A percentile compares a stretch with the other conserved stretches of the same genome.
phyloP scores from a whole-genome alignment of 192 early-diverging fungal genomes.

The Backusella liffmaniae region DNA sequence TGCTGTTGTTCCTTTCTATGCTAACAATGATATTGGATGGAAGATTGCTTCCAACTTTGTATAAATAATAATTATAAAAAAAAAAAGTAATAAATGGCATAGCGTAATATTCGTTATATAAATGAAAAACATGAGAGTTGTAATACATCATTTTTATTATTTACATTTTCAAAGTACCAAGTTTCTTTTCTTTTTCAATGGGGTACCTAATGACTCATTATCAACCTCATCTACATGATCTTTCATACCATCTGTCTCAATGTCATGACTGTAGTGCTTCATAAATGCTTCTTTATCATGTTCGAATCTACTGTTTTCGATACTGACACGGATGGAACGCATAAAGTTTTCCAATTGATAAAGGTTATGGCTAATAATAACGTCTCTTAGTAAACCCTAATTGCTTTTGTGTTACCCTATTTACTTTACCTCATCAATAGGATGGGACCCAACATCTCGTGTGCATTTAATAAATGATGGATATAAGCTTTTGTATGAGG shows the following conservation, averaged over 20 bases:
- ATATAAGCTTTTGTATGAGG: constrained; percentile 69
- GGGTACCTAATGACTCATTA: constrained; percentile 23
- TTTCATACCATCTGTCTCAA: constrained; percentile 23
- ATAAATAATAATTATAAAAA: background rate
- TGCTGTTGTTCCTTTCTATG: constrained; percentile 84
- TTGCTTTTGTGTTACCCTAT: too few relatives aligned
- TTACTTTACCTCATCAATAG: constrained; percentile 61
- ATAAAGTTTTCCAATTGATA: constrained; percentile 33
- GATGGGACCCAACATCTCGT: constrained; percentile 78
- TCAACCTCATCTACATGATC: constrained; percentile 29
- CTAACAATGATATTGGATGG: constrained; percentile 67
- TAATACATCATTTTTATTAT: background rate
- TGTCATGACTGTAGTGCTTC: constrained; percentile 26
- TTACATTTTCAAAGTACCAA: constrained; percentile 15
- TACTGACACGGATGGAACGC: constrained; percentile 25
- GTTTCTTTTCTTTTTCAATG: constrained; percentile 36
- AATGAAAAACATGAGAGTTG: background rate
- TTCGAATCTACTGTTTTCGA: constrained; percentile 25
- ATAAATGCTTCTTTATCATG: constrained; percentile 19
- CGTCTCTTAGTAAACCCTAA: too few relatives aligned
- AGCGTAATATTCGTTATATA: background rate
- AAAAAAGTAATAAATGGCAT: background rate
- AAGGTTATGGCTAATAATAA: constrained; percentile 29
- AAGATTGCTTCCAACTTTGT: constrained; percentile 45
- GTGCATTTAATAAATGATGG: constrained; percentile 68